A percentile compares a stretch with the other conserved stretches of the same genome.
phyloP scores from a whole-genome alignment of 192 early-diverging fungal genomes.

The Kickxella alabastrina region DNA sequence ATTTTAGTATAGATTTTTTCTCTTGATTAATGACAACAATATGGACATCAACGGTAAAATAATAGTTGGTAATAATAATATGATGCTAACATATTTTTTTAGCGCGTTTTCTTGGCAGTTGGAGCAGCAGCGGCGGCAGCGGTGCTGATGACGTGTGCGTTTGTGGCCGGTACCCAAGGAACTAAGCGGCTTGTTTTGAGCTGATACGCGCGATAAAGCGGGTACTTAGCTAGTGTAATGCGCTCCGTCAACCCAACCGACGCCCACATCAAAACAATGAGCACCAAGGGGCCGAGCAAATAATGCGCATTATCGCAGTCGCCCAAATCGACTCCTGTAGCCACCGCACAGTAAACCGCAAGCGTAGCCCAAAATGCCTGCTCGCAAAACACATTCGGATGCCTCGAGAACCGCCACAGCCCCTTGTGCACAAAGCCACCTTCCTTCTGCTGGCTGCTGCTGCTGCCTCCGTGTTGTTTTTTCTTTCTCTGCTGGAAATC shows the following conservation, averaged over 20 bases:
- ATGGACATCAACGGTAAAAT: no score
- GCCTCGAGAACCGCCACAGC: constrained; percentile 69
- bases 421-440: constrained; percentile 72
- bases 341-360: constrained; percentile 1
- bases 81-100: no score
- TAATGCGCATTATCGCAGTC: constrained; percentile 19
- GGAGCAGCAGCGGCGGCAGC: no score
- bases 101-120: no score
- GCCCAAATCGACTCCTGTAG: constrained; percentile 6
- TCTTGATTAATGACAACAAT: no score
- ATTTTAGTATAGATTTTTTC: neutral
- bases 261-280: constrained; percentile 69
- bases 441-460: constrained; percentile 37
- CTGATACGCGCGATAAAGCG: constrained; percentile 67
- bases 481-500: constrained; percentile 61
- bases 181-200: constrained; percentile 57
- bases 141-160: constrained; percentile 14
- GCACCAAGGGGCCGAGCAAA: constrained; percentile 41
- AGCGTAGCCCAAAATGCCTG: constrained; percentile 59
- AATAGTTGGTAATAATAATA: no score
- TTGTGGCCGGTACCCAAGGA: constrained; percentile 44
- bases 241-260: constrained; percentile 60
- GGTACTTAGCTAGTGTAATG: constrained; percentile 69
- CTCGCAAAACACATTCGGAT: constrained; percentile 86
- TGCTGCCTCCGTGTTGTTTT: no score